Evolutionary conservation across 176 grass and related monocot species (phyloP), one percentile per base, ranked within the genome.

Genomic region (Ensete glaucum): DNA sequence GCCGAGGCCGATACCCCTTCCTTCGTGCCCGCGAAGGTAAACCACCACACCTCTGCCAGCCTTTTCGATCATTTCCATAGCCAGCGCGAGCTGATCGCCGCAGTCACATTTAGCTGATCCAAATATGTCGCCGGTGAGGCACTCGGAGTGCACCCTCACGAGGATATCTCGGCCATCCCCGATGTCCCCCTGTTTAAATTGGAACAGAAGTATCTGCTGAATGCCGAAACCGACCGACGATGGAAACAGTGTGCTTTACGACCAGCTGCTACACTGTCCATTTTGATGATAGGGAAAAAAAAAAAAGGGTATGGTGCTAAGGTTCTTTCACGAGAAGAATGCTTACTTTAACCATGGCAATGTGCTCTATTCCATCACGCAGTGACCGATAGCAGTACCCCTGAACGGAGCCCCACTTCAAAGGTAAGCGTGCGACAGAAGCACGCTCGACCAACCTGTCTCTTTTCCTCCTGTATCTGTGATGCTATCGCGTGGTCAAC

Each of bases 291-390:
- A 5, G 22, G 0, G 0, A 23, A 23, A 23, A 23, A 25, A 25
- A 25, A 25, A 25, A 71, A 87, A 75, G n/a, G 15, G 34, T 1
- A 23, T 56, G 24, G 54, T 56, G 17, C 1, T 48, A 43, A 29
- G 27, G 13, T 59, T 79, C 34, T 66, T 82, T 66, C 76, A 48
- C 53, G 15, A 20, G 15, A 20, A 23, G 57, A 22, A 72, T 72
- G 57, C 80, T 76, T 87, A 99, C 88, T 84, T 94, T 99, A 69
- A 94, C 86, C 95, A 99, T 99, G 51, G 88, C 95, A 86, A 99
- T 99, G 88, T 99, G 95, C 72, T 99, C 95, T 84, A 94, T 94
- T 54, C 90, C 90, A 91, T 94, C 95, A 53, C 91, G 89, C 82
- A 94, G 75, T 80, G 95, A 99, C 29, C 78, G 83, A 53, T 94